Evolutionary conservation across 1,284 basidiomycete species (phyloP).

Genomic region (Trichosporon faecale): DNA sequence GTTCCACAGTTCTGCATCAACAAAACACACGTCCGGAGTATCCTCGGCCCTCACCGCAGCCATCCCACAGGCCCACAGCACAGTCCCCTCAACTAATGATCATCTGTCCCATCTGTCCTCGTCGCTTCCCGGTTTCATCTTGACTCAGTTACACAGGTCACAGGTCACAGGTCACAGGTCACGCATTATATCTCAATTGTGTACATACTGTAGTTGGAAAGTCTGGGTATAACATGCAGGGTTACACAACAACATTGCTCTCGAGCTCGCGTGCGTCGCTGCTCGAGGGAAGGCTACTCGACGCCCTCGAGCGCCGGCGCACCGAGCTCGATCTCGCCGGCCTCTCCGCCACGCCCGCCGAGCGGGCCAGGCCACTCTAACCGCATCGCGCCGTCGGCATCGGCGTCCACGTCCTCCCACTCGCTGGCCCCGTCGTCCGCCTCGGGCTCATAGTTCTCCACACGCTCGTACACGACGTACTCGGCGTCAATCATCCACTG

Average conservation of each 20-base stretch:
- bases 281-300: background rate
- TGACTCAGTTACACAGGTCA: background rate
- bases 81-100: background rate
- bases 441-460: conserved; percentile 44
- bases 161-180: too few species aligned
- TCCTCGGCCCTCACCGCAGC: background rate
- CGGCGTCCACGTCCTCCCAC: conserved; percentile 2
- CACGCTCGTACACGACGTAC: conserved; percentile 46
- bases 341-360: background rate
- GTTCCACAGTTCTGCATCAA: background rate
- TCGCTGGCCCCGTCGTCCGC: conserved; percentile 10
- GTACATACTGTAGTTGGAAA: background rate
- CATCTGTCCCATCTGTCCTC: background rate
- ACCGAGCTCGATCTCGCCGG: background rate
- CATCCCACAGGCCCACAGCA: background rate
- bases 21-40: background rate
- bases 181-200: conserved; percentile 4
- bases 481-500: conserved; percentile 49
- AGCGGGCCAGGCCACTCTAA: background rate
- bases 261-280: background rate
- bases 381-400: background rate
- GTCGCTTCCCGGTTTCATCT: background rate
- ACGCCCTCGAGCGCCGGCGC: background rate
- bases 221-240: conserved; percentile 9
- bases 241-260: conserved; percentile 8